These are phyloP conservation scores for Microcos paniculata DNA, from an alignment of 345 rosid genomes.

Conservation along the genomic window DNA sequence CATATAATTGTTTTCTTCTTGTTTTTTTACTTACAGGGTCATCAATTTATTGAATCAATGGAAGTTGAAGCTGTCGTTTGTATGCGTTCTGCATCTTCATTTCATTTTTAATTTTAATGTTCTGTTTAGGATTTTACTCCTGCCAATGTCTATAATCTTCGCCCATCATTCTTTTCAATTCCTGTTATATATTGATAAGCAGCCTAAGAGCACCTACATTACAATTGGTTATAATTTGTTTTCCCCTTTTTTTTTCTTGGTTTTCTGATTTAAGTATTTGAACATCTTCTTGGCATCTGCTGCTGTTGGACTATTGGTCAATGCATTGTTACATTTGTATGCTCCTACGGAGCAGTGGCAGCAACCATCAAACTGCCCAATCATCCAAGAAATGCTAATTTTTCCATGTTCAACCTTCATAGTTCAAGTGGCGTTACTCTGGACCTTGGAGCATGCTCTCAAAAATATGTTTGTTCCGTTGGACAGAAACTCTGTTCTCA, in stretches of 20 bases:
- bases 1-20: too few species aligned
- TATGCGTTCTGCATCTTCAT: too few species aligned
- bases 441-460: not conserved
- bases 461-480: not conserved
- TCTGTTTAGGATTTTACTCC: too few species aligned
- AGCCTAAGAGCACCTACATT: not conserved
- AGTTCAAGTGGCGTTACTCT: not conserved
- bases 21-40: too few species aligned
- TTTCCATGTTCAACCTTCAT: not conserved
- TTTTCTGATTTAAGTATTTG: not conserved
- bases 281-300: not conserved
- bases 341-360: not conserved
- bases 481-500: constrained; percentile 6
- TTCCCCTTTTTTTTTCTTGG: too few species aligned
- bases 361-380: not conserved
- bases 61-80: too few species aligned
- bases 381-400: not conserved
- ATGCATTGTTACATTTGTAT: not conserved
- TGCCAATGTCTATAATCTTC: too few species aligned
- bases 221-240: too few species aligned
- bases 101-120: too few species aligned
- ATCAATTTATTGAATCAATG: too few species aligned
- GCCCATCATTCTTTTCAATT: too few species aligned
- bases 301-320: not conserved
- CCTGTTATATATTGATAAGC: too few species aligned